Percentiles rank a stretch among this genome's conserved stretches.
Evolutionary conservation across 169 alveolate species (phyloP).

Genomic region (Perkinsus olseni): DNA sequence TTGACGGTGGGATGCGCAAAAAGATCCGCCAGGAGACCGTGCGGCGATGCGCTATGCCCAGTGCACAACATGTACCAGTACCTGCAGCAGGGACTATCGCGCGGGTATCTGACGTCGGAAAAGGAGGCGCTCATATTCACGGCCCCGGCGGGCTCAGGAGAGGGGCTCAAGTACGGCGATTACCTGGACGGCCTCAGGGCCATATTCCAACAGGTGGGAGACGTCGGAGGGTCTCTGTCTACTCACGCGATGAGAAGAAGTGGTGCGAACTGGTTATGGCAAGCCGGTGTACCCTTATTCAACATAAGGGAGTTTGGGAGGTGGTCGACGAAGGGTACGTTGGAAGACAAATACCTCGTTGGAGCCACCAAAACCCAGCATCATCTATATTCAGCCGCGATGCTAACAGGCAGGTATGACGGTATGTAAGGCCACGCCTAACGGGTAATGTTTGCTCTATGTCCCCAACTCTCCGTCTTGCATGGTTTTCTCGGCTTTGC

Average conservation of each 20-base stretch:
- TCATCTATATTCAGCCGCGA: neutral
- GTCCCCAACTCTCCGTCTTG: neutral
- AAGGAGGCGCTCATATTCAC: neutral
- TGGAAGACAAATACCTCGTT: neutral
- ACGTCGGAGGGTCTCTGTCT: neutral
- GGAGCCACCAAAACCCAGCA: neutral
- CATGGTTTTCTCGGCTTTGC: neutral
- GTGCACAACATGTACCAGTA: neutral
- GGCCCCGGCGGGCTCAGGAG: neutral
- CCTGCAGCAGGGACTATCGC: neutral
- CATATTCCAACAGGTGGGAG: neutral
- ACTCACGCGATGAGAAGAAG: neutral
- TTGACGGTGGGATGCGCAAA: neutral
- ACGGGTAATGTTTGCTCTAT: neutral
- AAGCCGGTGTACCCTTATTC: neutral
- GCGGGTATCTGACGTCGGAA: neutral
- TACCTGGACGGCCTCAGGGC: neutral
- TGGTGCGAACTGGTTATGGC: neutral
- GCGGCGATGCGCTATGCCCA: neutral
- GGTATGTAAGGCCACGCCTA: neutral
- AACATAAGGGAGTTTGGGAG: neutral
- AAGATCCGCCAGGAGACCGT: neutral
- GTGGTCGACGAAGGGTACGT: neutral
- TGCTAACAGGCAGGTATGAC: neutral
- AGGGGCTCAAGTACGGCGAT: neutral